Base-by-base conservation (phyloP, 2,329 filamentous ascomycete genomes). In the Penicillium sp. region DNA sequence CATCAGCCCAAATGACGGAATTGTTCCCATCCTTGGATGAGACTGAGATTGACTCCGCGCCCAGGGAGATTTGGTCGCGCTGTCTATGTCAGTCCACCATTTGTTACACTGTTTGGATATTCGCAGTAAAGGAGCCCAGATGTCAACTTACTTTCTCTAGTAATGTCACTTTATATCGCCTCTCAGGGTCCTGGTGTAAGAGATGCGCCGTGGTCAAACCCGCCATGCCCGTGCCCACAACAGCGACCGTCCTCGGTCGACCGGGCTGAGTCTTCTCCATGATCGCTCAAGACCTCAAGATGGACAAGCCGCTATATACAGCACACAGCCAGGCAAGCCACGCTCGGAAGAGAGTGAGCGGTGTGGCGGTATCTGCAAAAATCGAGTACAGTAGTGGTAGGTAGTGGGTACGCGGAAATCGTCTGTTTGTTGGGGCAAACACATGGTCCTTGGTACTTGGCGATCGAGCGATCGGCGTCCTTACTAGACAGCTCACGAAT, bases 171-270 rank as follows among this genome's bases (percentile, higher is more conserved):
- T 66, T 54, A 54, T 72, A 79, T 44, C 74, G 66, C 12, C 65
- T 53, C 49, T 65, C 50, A 1, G 49, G 47, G 60, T 78, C 75
- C 31, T 66, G 63, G 35, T 67, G 60, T 20, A 78, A 65, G 25
- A 78, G 62, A 57, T 75, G 72, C 13, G 74, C 75, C 7, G 68
- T 70, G n/a, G 72, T 69, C 45, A 78, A 62, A 10, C 76, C 76
- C 3, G 76, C 75, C 67, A 79, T 72, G 13, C 76, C 75, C 1
- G 74, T 74, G 44, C 76, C 76, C 25, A 79, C 64, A 29, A 79
- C 63, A 37, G 74, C 75, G 24, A 78, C 74, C 27, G 61, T 57
- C 46, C 61, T 52, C 45, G 35, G 38, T 35, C 43, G 40, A n/a
- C 28, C 18, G 20, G 37, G 27, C 29, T 42, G 35, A 3, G 39